Base-by-base conservation (phyloP, 805 yeast genomes). In the Yamadazyma nakazawae region DNA sequence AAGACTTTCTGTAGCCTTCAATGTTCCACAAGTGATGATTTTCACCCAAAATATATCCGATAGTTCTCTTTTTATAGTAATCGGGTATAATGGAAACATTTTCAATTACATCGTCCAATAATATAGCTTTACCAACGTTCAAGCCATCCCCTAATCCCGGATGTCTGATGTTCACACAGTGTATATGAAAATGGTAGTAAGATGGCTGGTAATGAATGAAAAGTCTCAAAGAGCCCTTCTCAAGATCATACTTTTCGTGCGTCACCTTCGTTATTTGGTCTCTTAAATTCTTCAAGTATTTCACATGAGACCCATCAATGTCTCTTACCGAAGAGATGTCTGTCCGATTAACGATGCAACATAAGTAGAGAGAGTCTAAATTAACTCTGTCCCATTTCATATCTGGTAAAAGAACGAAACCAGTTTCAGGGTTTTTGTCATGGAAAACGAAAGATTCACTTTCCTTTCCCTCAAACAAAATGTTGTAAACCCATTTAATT, bases 151-250 rank as follows among this genome's bases (percentile, higher is more conserved):
- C 82, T 45, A 84, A 57, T 1, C 94, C 88, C 1, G 80, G 80
- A 55, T 87, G 87, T 16, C 66, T 73, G 5, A 86, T 73, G 57
- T 87, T 85, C 16, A 89, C 96, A 14, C 88, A 84, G 62, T 94
- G 99, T 14, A 94, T 77, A 61, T 94, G 99, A 72, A 94, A 85
- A 59, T 94, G 98, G 60, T 94, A 94, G 63, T 92, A 94, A 0
- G 96, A 86, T 0, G 99, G 99, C 54, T 91, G 98, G 64, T 94
- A 87, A 69, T 94, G 99, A 41, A 94, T 76, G 60, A 87, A 94
- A 1, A 90, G 61, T 48, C 96, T 77, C 54, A 94, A 62, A 54
- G 82, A 78, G 59, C 85, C 84, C 0, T 68, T 55, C 1, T 55
- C 62, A 11, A 89, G 55, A 0, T 80, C 66, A 48, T 49, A 72